These are phyloP conservation scores for Bryopsis sp. DNA, from an alignment of 139 green algal genomes.

Conservation along the genomic window DNA sequence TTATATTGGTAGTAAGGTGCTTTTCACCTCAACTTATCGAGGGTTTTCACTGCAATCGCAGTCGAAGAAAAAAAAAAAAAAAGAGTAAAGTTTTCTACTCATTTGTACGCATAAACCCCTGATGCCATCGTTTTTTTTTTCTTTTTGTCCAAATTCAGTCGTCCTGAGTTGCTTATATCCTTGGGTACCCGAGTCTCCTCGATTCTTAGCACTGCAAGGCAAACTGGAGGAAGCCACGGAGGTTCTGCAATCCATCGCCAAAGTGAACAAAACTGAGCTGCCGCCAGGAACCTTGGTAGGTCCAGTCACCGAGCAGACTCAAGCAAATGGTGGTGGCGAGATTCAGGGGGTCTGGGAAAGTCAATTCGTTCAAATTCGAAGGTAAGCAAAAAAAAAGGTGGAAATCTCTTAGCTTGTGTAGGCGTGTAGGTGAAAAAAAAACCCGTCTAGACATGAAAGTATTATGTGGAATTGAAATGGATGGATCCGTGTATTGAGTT, in stretches of 20 bases:
- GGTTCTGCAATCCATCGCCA: not conserved
- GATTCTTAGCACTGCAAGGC: not conserved
- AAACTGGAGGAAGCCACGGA: not conserved
- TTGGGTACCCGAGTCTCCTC: constrained; percentile 1
- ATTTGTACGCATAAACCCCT: too few relatives aligned
- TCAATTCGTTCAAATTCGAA: not conserved
- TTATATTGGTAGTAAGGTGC: not conserved
- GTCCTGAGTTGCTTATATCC: constrained; percentile 2
- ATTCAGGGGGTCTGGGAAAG: not conserved
- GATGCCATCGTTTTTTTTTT: not conserved
- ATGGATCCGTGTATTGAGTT: too few relatives aligned
- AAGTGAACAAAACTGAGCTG: not conserved
- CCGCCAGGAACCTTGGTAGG: not conserved
- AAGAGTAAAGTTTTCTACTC: too few relatives aligned
- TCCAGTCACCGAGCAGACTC: not conserved
- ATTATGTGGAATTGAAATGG: too few relatives aligned
- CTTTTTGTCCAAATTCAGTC: not conserved
- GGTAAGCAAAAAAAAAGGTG: too few relatives aligned
- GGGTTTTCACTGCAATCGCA: not conserved
- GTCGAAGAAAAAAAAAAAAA: too few relatives aligned
- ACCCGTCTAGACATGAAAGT: too few relatives aligned
- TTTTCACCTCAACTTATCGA: not conserved
- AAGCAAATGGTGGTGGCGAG: not conserved
- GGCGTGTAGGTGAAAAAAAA: too few relatives aligned
- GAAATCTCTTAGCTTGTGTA: too few relatives aligned